Base-by-base conservation (phyloP, 192 early-diverging fungal genomes). In the Backusella luteola region DNA sequence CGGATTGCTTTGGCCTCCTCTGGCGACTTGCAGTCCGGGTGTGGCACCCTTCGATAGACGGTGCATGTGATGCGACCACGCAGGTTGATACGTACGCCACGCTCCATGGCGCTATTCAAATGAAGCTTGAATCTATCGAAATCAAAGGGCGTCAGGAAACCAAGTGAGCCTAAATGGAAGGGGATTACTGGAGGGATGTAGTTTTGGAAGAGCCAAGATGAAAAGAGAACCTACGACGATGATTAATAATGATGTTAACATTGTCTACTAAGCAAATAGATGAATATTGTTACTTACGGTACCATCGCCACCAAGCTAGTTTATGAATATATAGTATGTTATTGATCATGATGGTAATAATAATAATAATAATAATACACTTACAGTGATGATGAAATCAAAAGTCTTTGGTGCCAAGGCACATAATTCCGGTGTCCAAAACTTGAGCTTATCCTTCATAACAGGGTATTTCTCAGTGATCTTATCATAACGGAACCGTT, bases 151-250 rank as follows among this genome's bases (percentile, higher is more conserved):
- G 97, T 98, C 53, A 99, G 78, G 67, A 99, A 99, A 17, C 97
- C 97, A 39, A 99, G 82, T 39, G 96, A 97, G 4, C 97, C 97
- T 34, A 97, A 81, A 76, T 96, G 93, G 85, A 99, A 97, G 1
- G 97, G 91, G 32, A 99, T 88, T n/a, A 98, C 92, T 0, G 97
- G 96, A 38, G 97, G 97, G 38, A 98, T 96, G 26, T 89, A 87
- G 9, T 81, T 83, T 84, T 98, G 96, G 79, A 94, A 93, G 34
- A 99, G 85, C 95, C 96, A 98, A 34, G 94, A 93, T 41, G 96
- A 93, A 81, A 92, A 99, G 21, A 98, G 87, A 9, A 98, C 67
- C 67, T 69, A 38, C 21, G 32, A 3, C 32, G 32, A 3, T 32
- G 32, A 3, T 32, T 32, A 32, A 32, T 34, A 14, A 12, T 63